phyloP scores from a whole-genome alignment of 2,329 filamentous ascomycete genomes.

The Fusarium lyarnte region DNA sequence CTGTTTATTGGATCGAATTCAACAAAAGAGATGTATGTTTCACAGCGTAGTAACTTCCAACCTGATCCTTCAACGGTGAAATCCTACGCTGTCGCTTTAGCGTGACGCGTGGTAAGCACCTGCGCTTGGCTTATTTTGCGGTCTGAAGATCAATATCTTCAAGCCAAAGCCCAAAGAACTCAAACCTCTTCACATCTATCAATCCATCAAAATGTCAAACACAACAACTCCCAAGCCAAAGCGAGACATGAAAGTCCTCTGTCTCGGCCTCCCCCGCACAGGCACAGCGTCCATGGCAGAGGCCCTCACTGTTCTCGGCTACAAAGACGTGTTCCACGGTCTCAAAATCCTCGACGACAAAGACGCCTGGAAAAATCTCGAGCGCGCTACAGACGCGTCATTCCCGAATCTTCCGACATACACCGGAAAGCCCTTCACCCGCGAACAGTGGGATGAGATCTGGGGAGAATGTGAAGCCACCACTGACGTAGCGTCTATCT shows the following conservation, averaged over 20 bases:
- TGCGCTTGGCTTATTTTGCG: not conserved
- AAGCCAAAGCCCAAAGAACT: accelerated
- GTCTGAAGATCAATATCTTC: not conserved
- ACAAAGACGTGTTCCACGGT: slow-evolving; percentile 47
- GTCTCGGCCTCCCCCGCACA: slow-evolving; percentile 46
- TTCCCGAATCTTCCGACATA: slow-evolving; percentile 43
- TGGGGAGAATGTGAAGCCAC: slow-evolving; percentile 44
- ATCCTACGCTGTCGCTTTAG: not conserved
- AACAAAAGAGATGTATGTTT: not conserved
- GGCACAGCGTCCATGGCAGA: slow-evolving; percentile 48
- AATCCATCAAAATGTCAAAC: not conserved
- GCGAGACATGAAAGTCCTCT: slow-evolving; percentile 45
- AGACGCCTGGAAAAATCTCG: slow-evolving; percentile 40
- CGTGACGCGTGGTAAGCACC: not conserved
- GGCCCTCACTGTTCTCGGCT: slow-evolving; percentile 47
- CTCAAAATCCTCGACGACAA: slow-evolving; percentile 37
- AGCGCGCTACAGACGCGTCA: slow-evolving; percentile 44
- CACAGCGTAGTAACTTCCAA: too few relatives aligned
- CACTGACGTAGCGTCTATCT: slow-evolving; percentile 45
- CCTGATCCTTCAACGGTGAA: not conserved
- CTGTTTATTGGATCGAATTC: too few relatives aligned
- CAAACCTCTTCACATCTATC: not conserved
- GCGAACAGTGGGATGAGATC: slow-evolving; percentile 48
- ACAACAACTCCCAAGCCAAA: not conserved
- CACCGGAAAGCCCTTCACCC: slow-evolving; percentile 40